Evolutionary conservation across 2,329 filamentous ascomycete species (phyloP).

Genomic region (Trichoderma sp.): DNA sequence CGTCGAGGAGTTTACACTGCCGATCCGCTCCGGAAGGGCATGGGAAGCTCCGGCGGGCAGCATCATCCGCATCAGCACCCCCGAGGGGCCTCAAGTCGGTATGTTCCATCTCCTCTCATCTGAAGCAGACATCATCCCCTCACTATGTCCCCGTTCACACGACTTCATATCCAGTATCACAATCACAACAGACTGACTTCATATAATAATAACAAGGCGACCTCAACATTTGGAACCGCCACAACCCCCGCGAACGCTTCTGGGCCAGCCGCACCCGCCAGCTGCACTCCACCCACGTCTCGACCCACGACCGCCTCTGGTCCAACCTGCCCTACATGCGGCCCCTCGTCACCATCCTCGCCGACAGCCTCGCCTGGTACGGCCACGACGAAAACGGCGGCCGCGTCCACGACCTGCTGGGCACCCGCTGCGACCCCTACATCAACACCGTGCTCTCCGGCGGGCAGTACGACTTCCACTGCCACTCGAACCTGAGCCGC

Average conservation of each 20-base stretch:
- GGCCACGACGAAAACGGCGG: conserved; percentile 65
- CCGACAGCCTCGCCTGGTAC: conserved; percentile 66
- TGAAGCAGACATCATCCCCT: background rate
- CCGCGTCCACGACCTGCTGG: conserved; percentile 75
- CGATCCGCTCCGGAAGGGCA: conserved; percentile 72
- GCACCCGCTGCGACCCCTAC: conserved; percentile 83
- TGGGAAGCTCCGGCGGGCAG: conserved; percentile 70
- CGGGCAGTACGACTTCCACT: conserved; percentile 77
- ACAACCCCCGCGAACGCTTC: conserved; percentile 78
- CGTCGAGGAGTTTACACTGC: conserved; percentile 61
- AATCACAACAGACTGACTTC: background rate
- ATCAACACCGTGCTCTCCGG: conserved; percentile 73
- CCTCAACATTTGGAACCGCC: conserved; percentile 76
- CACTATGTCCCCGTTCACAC: no score
- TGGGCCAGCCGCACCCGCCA: conserved; percentile 81
- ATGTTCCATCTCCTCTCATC: conserved; percentile 31
- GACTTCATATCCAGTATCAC: background rate
- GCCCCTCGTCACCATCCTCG: conserved; percentile 70
- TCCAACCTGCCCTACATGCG: conserved; percentile 75
- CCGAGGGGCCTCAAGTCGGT: conserved; percentile 74
- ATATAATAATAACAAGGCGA: conserved; percentile 54
- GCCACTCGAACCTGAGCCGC: conserved; percentile 78
- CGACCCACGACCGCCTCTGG: conserved; percentile 74
- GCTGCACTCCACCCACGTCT: conserved; percentile 75
- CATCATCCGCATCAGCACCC: conserved; percentile 73